Base-by-base conservation (phyloP, 2,329 filamentous ascomycete species). In the Leptographium galeiforme region DNA sequence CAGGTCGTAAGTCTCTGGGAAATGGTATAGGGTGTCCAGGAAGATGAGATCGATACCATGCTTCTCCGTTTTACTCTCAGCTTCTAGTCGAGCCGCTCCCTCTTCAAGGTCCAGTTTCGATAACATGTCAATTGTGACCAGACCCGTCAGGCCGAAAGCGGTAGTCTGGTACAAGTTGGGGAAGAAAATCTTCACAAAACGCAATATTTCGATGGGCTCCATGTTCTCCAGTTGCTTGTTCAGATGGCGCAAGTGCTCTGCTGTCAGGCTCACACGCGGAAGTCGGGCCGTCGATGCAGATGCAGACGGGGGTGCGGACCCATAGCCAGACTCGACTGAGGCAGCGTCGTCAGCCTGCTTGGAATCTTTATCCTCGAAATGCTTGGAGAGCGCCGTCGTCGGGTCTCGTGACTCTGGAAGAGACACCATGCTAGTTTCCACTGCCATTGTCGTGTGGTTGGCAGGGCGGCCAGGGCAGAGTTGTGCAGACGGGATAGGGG, bases 151-250 rank as follows among this genome's bases (percentile, higher is more conserved):
- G 52, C 87, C 87, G 64, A 91, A 91, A 53, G 87, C 87, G 13
- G 87, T 91, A 45, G 86, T 88, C 70, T 93, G 87, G 72, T 81
- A 96, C 46, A 97, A 81, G 66, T 85, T 85, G 63, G 93, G 93
- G 63, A 98, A 85, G 62, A 91, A 85, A 62, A 87, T 84, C 66
- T 91, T 86, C 76, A 85, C 89, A 86, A 95, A 96, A 71, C 83
- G 85, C 57, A 98, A 79, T 62, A 97, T 85, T 59, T 96, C 91
- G 77, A 91, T 77, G 57, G 93, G 88, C 65, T 90, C 82, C 68
- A 97, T 86, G 64, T 84, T 79, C 68, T 93, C 87, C 61, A 98
- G 74, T 69, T 95, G 89, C 59, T 82, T 72, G 76, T 98, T 98
- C 67, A 98, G 78, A 69, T 91, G 91, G 63, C 87, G 84, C 61